phyloP scores from a whole-genome alignment of 2,329 filamentous ascomycete species.

The Colletotrichum sp. region DNA sequence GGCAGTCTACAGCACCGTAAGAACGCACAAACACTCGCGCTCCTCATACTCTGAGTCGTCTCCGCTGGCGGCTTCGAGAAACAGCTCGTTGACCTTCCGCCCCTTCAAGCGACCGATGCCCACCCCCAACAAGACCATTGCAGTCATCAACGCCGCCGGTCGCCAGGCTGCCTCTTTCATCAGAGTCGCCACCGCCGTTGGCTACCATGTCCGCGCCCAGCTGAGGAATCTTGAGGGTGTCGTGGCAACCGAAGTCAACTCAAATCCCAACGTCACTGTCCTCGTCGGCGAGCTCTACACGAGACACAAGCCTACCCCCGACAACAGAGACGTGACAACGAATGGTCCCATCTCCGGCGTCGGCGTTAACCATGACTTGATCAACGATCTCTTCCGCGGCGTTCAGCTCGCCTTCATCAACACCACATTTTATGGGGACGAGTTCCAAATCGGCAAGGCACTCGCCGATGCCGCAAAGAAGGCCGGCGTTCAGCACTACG shows the following conservation, averaged over 20 bases:
- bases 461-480: conserved; percentile 88
- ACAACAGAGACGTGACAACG: conserved; percentile 67
- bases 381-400: conserved; percentile 79
- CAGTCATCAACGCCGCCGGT: conserved; percentile 94
- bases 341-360: conserved; percentile 67
- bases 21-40: conserved; percentile 63
- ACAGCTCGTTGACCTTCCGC: conserved; percentile 65
- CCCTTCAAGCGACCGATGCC: conserved; percentile 64
- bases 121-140: conserved; percentile 77
- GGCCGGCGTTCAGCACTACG: conserved; percentile 84
- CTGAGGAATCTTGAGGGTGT: conserved; percentile 85
- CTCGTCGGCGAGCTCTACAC: conserved; percentile 69
- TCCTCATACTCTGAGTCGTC: conserved; percentile 67
- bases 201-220: conserved; percentile 92
- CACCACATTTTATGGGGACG: conserved; percentile 95
- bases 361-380: conserved; percentile 73
- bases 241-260: conserved; percentile 84
- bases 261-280: conserved; percentile 76
- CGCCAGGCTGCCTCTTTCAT: conserved; percentile 96
- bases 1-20: conserved; percentile 24
- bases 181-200: conserved; percentile 89
- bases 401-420: conserved; percentile 95
- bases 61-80: conserved; percentile 55
- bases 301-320: conserved; percentile 53
- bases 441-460: conserved; percentile 85